These are phyloP conservation scores for Codiaeum variegatum DNA, from an alignment of 441 rosid species.

Conservation along the genomic window DNA sequence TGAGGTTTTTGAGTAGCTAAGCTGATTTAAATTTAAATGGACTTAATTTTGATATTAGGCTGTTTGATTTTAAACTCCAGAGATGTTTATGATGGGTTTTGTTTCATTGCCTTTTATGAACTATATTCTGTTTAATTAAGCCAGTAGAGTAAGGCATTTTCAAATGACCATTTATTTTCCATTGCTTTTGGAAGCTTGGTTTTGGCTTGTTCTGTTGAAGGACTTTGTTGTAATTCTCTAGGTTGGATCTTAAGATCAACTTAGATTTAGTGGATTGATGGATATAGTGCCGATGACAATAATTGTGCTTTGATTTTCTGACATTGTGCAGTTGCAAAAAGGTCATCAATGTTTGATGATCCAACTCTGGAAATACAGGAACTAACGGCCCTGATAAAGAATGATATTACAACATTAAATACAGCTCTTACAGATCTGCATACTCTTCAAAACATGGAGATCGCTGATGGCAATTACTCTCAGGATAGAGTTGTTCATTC, in stretches of 20 bases:
- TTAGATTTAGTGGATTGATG: not conserved
- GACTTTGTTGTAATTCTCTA: not conserved
- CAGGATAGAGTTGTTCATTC: conserved; percentile 75
- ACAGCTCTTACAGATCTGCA: conserved; percentile 77
- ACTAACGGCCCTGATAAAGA: conserved; percentile 71
- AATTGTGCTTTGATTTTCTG: not conserved
- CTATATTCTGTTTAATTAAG: not conserved
- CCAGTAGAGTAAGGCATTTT: not conserved
- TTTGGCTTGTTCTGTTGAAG: not conserved
- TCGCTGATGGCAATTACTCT: conserved; percentile 63
- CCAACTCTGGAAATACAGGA: conserved; percentile 79
- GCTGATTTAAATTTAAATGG: not conserved
- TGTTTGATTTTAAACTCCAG: not conserved
- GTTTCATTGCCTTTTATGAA: not conserved
- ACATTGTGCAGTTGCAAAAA: conserved; percentile 60
- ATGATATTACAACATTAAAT: conserved; percentile 67
- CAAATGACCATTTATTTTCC: not conserved
- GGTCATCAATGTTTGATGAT: conserved; percentile 88
- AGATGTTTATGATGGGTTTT: not conserved
- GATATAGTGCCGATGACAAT: conserved; percentile 10
- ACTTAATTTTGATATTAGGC: not conserved
- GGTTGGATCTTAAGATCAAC: not conserved
- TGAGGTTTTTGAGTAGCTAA: not conserved
- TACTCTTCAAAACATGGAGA: conserved; percentile 76
- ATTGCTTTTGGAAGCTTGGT: not conserved